Evolutionary conservation across 371 early-diverging fungal species (phyloP), one percentile per base, ranked within the genome.

Genomic region (Mortierella sp.): DNA sequence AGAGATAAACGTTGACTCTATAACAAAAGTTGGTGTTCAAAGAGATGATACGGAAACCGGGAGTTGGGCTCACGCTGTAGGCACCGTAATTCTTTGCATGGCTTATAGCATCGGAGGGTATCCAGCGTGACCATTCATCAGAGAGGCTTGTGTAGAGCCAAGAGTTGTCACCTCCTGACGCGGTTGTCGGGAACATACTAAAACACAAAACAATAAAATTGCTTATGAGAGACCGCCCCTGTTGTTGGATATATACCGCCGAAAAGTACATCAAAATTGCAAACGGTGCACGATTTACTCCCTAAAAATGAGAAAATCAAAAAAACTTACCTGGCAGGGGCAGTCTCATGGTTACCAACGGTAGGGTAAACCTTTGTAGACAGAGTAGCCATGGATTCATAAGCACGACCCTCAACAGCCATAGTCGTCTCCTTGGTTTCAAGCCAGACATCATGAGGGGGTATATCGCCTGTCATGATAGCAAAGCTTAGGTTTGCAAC

Each of bases 21-120:
- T 91, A 91, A 73, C 91, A 91, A 61, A 89, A 91, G 71, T 90
- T 91, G 32, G 88, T 91, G 62, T 91, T 91, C n/a, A 91, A 72
- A 38, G 90, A 88, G 67, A 91, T 87, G 45, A 91, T 63, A 40
- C 88, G 87, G 22, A 91, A 63, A 1, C 89, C 90, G 4, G 76
- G 72, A 2, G 74, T 40, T 22, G 90, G 90, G 40, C 83, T 67
- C 0, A 68, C 74, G 1, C 76, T 83, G 69, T 91, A 91, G 50
- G 87, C 88, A 13, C 88, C 91, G 41, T 80, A 86, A 5, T 63
- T 65, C 58, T 85, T 82, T 16, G 88, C 77, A 28, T 76, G 53
- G 24, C 67, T 61, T 9, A 76, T 58, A 9, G 79, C 76, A 19
- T 70, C 52, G 15, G 58, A 63, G 0, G 87, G 61, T 4, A 89